phyloP scores from a whole-genome alignment of 345 rosid species.

The Erodium maritimum region DNA sequence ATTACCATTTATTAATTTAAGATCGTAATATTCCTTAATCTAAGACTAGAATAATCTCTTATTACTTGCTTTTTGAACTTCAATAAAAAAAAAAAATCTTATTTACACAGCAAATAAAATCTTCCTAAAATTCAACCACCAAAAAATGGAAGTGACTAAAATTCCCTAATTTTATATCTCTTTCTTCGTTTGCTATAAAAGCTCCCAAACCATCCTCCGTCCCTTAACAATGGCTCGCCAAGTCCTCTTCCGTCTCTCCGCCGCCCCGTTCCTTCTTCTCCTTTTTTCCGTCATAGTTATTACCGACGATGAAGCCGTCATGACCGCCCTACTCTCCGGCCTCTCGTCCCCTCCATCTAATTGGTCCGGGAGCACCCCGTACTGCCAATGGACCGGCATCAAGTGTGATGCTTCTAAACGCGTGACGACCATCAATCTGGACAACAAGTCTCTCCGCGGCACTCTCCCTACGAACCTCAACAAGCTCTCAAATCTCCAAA shows the following conservation, averaged over 20 bases:
- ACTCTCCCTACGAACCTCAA: constrained; percentile 35
- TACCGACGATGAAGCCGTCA: constrained; percentile 43
- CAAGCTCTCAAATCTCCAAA: constrained; percentile 38
- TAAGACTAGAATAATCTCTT: no score
- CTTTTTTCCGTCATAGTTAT: constrained; percentile 7
- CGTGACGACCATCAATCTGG: constrained; percentile 36
- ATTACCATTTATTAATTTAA: no score
- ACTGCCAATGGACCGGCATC: constrained; percentile 54
- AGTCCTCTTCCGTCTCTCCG: constrained; percentile 14
- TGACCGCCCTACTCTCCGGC: constrained; percentile 33
- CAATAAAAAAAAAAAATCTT: no score
- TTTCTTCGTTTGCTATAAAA: neutral
- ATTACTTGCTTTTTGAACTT: no score
- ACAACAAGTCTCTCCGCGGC: constrained; percentile 28
- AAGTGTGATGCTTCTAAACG: constrained; percentile 29
- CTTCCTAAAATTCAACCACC: no score
- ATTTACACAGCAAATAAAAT: no score
- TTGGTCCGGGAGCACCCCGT: constrained; percentile 37
- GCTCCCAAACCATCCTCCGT: neutral
- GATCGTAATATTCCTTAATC: no score
- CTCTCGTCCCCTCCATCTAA: constrained; percentile 34
- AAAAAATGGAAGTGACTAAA: no score
- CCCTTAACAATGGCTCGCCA: constrained; percentile 20
- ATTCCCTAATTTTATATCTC: no score
- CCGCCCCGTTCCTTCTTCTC: constrained; percentile 10